Base-by-base conservation (phyloP, 148 eudicot genomes). In the Rhododendron simsii region DNA sequence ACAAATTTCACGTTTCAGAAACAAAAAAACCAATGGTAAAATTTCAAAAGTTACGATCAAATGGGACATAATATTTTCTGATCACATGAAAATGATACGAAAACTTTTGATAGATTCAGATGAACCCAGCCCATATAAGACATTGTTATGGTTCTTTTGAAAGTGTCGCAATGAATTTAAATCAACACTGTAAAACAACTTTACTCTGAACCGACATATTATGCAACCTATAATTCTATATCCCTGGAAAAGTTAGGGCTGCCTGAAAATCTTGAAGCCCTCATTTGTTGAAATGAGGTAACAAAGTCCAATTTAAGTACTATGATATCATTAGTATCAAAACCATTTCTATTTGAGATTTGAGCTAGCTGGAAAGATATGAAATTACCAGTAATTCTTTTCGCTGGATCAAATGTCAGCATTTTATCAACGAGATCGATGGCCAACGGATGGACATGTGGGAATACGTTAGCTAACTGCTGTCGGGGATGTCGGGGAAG, bases 371-470 rank as follows among this genome's bases (percentile, higher is more conserved):
- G 81, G 53, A 14, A 45, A 39, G 41, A 67, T 18, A 41, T 47
- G 33, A 55, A 80, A 41, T 86, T 87, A 96, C 98, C 98, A 85
- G 96, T 93, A 73, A 96, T 94, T 91, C 98, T 91, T 83, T 89
- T 90, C 30, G 95, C 86, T 35, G 96, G 96, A 91, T 96, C 93
- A 87, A 96, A 91, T 81, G 95, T 95, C 80, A 96, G 88, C 98
- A 96, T 96, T 89, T 87, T 94, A 89, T 96, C 96, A 48, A 94
- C 82, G 35, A 96, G 96, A 88, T 96, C 98, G 71, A 96, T 91
- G 12, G 95, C 98, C 84, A 90, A 83, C 39, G 98, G 98, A 92
- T 91, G 89, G 50, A 96, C 93, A 26, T 93, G 96, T 23, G 96
- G 93, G 85, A 94, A 96, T 39, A 93, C 87, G 74, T 89, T 86